A percentile compares a stretch with the other conserved stretches of the same genome.
Evolutionary conservation across 2,329 filamentous ascomycete species (phyloP).

Genomic region (Calonectria multiphialidica): DNA sequence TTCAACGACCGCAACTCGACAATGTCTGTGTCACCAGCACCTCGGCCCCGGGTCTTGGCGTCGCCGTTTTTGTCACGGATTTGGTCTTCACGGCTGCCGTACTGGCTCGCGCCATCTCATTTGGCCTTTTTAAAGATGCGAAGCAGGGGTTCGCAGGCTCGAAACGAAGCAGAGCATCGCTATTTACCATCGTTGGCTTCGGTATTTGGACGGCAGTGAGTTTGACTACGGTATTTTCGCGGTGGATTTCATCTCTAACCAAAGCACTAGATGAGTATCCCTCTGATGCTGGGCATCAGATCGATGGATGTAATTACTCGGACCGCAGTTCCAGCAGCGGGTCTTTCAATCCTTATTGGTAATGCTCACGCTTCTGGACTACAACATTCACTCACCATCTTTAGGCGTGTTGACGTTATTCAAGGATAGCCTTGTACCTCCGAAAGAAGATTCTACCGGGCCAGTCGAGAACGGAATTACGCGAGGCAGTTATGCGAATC

Average conservation of each 20-base stretch:
- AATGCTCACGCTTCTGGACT: slow-evolving; percentile 28
- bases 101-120: slow-evolving; percentile 54
- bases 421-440: slow-evolving; percentile 32
- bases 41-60: slow-evolving; percentile 57
- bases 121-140: slow-evolving; percentile 49
- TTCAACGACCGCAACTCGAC: slow-evolving; percentile 64
- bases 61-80: slow-evolving; percentile 60
- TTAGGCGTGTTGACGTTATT: slow-evolving; percentile 53
- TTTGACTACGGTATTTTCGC: slow-evolving; percentile 25
- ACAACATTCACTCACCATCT: slow-evolving; percentile 17
- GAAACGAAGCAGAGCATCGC: slow-evolving; percentile 54
- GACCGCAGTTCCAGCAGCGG: slow-evolving; percentile 64
- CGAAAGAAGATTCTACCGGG: slow-evolving; percentile 10
- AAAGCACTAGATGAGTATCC: slow-evolving; percentile 59
- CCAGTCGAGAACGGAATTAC: slow-evolving; percentile 9
- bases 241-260: neutral
- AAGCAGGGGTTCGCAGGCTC: slow-evolving; percentile 41
- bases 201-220: slow-evolving; percentile 67
- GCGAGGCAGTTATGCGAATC: slow-evolving; percentile 23
- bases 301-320: slow-evolving; percentile 57
- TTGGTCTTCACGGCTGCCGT: slow-evolving; percentile 58
- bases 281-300: slow-evolving; percentile 62
- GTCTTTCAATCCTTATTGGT: slow-evolving; percentile 64
- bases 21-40: slow-evolving; percentile 65
- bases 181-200: slow-evolving; percentile 57